Base-by-base conservation (phyloP, 129 eudicot species). In the Glebionis coronaria region DNA sequence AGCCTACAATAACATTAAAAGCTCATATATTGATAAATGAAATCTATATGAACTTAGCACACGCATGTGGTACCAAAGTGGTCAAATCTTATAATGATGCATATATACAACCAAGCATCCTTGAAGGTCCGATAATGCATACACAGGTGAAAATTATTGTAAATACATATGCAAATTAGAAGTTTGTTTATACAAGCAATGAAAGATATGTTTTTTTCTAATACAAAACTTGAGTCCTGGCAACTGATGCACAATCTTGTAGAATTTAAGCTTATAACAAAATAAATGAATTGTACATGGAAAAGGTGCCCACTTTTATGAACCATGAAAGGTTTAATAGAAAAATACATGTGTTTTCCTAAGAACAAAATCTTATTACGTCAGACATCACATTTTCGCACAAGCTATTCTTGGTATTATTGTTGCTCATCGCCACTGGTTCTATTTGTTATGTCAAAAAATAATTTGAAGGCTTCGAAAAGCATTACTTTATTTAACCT, bases 401-500 rank as follows among this genome's bases (percentile, higher is more conserved):
- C 90, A 67, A 83, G 69, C n/a, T 81, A 91, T 40, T 87, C 96
- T 68, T 71, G 50, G 28, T 69, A 51, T 15, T 23, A 23, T 23
- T 68, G 82, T 44, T 81, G 94, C 31, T 82, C 95, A 49, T 69
- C 76, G 58, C 61, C 81, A 40, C 65, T 73, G 28, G 90, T 38
- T 76, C 96, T 91, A 75, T 81, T 85, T 79, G 96, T 75, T 76
- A 96, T 87, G 77, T 73, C 94, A 74, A 91, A 91, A 82, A 85
- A 91, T 56, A 85, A 65, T 20, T 76, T 81, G 88, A 91, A 85
- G 57, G 97, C 90, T 83, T 88, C 88, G 66, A 88, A 73, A 40
- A 92, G 87, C 76, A 88, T 88, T 47, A 47, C 83, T 83, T 88
- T 88, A n/a, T 83, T 92, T 68, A 67, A 23, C 72, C 85, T 85